Evolutionary conservation across 306 rosid species (phyloP), one percentile per base, ranked within the genome.

Genomic region (Luffa aegyptiaca): DNA sequence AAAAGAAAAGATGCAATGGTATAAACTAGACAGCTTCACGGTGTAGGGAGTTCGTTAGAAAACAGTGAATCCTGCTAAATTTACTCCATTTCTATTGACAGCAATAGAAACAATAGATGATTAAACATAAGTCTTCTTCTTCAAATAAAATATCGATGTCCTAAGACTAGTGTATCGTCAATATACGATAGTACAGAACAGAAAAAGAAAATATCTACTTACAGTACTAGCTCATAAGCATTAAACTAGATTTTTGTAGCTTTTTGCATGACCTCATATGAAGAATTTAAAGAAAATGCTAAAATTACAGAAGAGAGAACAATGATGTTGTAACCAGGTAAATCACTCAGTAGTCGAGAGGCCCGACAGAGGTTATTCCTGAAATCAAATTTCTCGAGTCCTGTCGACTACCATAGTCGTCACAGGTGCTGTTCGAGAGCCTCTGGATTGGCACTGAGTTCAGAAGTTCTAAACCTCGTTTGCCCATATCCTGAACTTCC

Each of bases 401-500:
- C 88, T 89, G 98, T 76, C 93, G 89, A 89, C 87, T 92, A 79
- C 80, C 83, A 1, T 88, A 93, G 80, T 90, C 88, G 21, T 93
- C 99, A 42, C 96, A 91, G 77, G 89, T 79, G 61, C 86, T 86
- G 51, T 69, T 86, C 13, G 97, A 87, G 64, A 89, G 91, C 90
- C 94, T 91, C 85, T 96, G 98, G 73, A 85, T 86, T 10, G 97
- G 96, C 81, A 88, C 90, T 1, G 94, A 86, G 81, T 86, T 89
- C 82, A 90, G 86, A 72, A 91, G 94, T 85, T 92, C 92, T 14
- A 88, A 87, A 51, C 93, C 96, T 70, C 81, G 85, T 82, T 92
- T 92, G 49, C 93, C 96, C 97, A 90, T 91, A 81, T 90, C 97
- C 82, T 90, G 98, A 90, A 92, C 90, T 89, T 95, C 98, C 63